Base-by-base conservation (phyloP, 208 protist genomes). In the Leishmania tarentolae region DNA sequence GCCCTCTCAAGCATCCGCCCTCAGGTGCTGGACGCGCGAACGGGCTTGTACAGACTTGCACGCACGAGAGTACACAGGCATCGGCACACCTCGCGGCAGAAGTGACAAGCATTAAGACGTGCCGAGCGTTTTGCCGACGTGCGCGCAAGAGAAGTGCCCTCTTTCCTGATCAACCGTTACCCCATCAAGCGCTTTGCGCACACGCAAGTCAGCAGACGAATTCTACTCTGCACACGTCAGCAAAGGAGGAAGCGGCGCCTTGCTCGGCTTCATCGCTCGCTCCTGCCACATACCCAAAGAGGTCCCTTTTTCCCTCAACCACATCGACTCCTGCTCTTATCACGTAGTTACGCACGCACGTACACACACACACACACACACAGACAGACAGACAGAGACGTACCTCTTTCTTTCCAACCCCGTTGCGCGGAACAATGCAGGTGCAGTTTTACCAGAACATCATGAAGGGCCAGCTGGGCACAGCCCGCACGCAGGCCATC, bases 401-500 rank as follows among this genome's bases (percentile, higher is more conserved):
- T n/a, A n/a, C 44, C 44, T 28, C n/a, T 71, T 40, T 75, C 47
- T 42, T 5, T 75, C 28, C 46, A 3, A 24, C 3, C 1, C 40
- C 46, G 69, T 28, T 56, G 40, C 15, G 13, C 68, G 40, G 13
- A 46, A 82, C 40, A 1, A 99, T 99, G 98, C 97, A 99, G 89
- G 90, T 99, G 21, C 90, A 92, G 35, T 95, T 99, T 84, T 93
- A 96, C 61, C 97, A 98, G 85, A 99, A 96, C 68, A 73, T 99
- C 40, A 90, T 93, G 59, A 85, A 90, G 28, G 87, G 96, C 31
- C 89, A 95, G 77, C 81, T 88, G 24, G 85, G 86, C 65, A 87
- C 98, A 56, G 91, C 94, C 17, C 97, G 98, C 70, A 92, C 97
- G 53, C 97, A 98, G 74, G 91, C 96, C 44, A 93, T 98, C 15